Percentiles rank a stretch among this genome's conserved stretches.
phyloP scores from a whole-genome alignment of 805 yeast species.

The Starmerella gropengiesseri region DNA sequence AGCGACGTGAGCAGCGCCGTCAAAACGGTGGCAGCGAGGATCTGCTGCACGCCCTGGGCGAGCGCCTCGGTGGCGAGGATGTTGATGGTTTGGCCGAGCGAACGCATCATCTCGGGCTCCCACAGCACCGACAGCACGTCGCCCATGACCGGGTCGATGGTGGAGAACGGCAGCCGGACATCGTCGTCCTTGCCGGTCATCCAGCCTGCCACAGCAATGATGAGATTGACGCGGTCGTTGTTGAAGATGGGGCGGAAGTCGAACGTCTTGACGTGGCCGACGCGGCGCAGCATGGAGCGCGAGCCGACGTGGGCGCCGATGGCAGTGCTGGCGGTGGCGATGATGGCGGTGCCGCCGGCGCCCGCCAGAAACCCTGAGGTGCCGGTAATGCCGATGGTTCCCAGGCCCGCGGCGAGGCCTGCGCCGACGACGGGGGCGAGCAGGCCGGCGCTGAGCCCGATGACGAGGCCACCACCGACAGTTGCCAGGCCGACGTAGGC shows the following conservation, averaged over 20 bases:
- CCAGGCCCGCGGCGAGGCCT: slow-evolving; percentile 92
- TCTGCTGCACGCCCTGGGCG: slow-evolving; percentile 87
- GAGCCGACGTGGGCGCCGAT: slow-evolving; percentile 85
- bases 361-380: slow-evolving; percentile 89
- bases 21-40: slow-evolving; percentile 80
- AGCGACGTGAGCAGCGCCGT: slow-evolving; percentile 86
- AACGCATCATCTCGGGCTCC: slow-evolving; percentile 96
- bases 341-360: slow-evolving; percentile 90
- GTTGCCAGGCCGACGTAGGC: slow-evolving; percentile 92
- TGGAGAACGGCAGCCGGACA: slow-evolving; percentile 88
- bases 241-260: slow-evolving; percentile 89
- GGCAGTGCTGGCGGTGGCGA: slow-evolving; percentile 82
- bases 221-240: slow-evolving; percentile 74
- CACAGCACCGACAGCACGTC: slow-evolving; percentile 82
- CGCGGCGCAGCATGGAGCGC: slow-evolving; percentile 72
- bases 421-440: slow-evolving; percentile 98
- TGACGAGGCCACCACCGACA: slow-evolving; percentile 85
- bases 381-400: slow-evolving; percentile 92
- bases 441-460: slow-evolving; percentile 90
- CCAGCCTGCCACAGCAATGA: slow-evolving; percentile 93
- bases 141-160: slow-evolving; percentile 97
- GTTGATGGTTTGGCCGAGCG: slow-evolving; percentile 91
- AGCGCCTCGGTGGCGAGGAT: slow-evolving; percentile 90
- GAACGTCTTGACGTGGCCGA: slow-evolving; percentile 86
- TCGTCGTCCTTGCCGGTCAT: slow-evolving; percentile 93